A percentile compares a stretch with the other conserved stretches of the same genome.
phyloP scores from a whole-genome alignment of 2,329 filamentous ascomycete genomes.

The Coniochaeta hoffmannii region DNA sequence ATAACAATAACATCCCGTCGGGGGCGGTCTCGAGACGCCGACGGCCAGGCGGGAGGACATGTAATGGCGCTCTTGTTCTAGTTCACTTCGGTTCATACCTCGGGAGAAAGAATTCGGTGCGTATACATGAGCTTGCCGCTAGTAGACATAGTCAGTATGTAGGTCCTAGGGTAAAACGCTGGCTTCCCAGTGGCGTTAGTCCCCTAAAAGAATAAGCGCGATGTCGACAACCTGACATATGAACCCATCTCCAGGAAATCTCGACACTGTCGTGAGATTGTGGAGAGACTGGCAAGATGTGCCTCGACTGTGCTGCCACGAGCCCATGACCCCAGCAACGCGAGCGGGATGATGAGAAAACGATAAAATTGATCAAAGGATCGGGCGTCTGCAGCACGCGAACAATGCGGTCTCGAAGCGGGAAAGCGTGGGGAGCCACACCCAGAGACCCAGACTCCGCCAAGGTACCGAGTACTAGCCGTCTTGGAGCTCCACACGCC shows the following conservation, averaged over 20 bases:
- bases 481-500: background rate
- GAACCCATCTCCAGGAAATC: background rate
- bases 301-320: background rate
- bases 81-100: too few relatives aligned
- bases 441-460: background rate
- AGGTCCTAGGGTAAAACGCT: background rate
- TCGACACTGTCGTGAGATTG: background rate
- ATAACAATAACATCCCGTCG: too few relatives aligned
- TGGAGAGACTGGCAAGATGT: background rate
- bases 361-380: background rate
- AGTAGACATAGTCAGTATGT: background rate
- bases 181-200: too few relatives aligned
- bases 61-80: too few relatives aligned
- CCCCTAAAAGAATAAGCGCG: background rate
- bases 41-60: too few relatives aligned
- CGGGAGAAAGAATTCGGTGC: too few relatives aligned
- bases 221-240: background rate
- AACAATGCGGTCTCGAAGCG: background rate
- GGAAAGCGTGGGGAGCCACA: conserved; percentile 2
- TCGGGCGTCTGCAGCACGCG: background rate
- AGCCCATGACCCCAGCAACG: too few relatives aligned
- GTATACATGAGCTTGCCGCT: background rate
- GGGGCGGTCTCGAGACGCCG: too few relatives aligned
- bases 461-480: background rate
- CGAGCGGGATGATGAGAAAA: background rate